Percentiles rank a stretch among this genome's conserved stretches.
Evolutionary conservation across 2,329 filamentous ascomycete genomes (phyloP).

Genomic region (Delphinella strobiligena): DNA sequence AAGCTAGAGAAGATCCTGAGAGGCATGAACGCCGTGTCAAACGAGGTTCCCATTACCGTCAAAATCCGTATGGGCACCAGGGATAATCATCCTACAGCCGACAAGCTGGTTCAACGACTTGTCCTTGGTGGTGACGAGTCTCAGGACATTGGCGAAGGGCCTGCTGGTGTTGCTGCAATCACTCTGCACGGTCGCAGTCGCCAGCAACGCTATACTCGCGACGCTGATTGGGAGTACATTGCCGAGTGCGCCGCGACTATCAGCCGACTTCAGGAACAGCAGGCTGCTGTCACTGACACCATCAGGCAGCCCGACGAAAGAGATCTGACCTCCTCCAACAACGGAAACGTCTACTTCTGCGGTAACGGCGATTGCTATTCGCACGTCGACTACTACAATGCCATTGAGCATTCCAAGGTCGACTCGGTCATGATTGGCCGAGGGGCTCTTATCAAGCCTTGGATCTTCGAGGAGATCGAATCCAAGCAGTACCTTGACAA

Average conservation of each 20-base stretch:
- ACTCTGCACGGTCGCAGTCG: slow-evolving; percentile 88
- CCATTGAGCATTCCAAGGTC: slow-evolving; percentile 65
- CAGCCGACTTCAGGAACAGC: slow-evolving; percentile 62
- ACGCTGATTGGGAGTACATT: slow-evolving; percentile 93
- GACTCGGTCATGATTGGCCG: slow-evolving; percentile 97
- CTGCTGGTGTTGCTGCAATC: slow-evolving; percentile 82
- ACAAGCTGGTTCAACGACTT: slow-evolving; percentile 70
- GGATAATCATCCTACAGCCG: slow-evolving; percentile 65
- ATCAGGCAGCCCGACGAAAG: slow-evolving; percentile 63
- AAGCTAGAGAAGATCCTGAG: slow-evolving; percentile 92
- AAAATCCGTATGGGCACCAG: slow-evolving; percentile 90
- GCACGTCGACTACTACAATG: slow-evolving; percentile 71
- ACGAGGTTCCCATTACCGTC: slow-evolving; percentile 80
- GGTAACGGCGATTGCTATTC: slow-evolving; percentile 97
- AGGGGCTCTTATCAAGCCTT: slow-evolving; percentile 91
- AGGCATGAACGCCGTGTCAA: slow-evolving; percentile 90
- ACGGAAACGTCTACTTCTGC: slow-evolving; percentile 72
- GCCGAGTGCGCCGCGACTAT: slow-evolving; percentile 78
- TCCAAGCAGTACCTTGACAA: slow-evolving; percentile 92
- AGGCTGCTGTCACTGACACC: slow-evolving; percentile 60
- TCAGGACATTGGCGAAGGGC: slow-evolving; percentile 52
- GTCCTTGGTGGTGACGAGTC: slow-evolving; percentile 68
- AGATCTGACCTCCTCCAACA: slow-evolving; percentile 53
- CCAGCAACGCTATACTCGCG: slow-evolving; percentile 85
- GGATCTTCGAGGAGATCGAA: slow-evolving; percentile 95